Evolutionary conservation across 768 basidiomycete species (phyloP), one percentile per base, ranked within the genome.

Genomic region (Coprinopsis sp.): DNA sequence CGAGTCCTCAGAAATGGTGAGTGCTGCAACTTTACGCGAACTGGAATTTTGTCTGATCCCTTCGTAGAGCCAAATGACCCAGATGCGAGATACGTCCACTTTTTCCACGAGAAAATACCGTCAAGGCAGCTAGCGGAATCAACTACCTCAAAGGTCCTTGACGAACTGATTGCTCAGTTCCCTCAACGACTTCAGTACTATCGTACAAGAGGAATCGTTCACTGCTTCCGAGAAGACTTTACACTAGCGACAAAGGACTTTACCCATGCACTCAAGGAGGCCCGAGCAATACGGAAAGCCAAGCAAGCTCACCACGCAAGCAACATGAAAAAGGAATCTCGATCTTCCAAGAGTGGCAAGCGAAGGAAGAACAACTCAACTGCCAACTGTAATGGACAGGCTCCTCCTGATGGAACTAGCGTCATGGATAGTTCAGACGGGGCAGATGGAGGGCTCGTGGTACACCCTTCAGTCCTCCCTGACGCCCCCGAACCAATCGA

Each of bases 41-140:
- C 16, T 33, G 21, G 19, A 13, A 29, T 33, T 24, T 44, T 18
- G 28, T 29, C 30, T 30, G 51, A 40, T 27, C 33, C 12, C 18
- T 27, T 25, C 50, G 12, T 49, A 90, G 91, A 92, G 60, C 87
- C 88, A 0, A 69, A 74, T 51, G 85, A 92, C 53, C 54, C 75
- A 7, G 87, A 92, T 55, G 90, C 91, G 11, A 80, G 76, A 70
- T 92, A 93, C 60, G 90, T 94, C 2, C 85, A 92, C 57, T 94
- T 94, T 61, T 94, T 94, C 66, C 91, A 94, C 55, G 91, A 94
- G 60, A 93, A 91, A 68, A 94, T 94, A 53, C 91, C 91, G 18
- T 93, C 91, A 55, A 90, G 91, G 53, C 91, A 92, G 66, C 70
- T 93, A 47, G 88, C 90, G 31, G 85, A 91, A 57, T 89, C 84